Evolutionary conservation across 768 basidiomycete species (phyloP).

Genomic region (Sarcomyxa edulis): DNA sequence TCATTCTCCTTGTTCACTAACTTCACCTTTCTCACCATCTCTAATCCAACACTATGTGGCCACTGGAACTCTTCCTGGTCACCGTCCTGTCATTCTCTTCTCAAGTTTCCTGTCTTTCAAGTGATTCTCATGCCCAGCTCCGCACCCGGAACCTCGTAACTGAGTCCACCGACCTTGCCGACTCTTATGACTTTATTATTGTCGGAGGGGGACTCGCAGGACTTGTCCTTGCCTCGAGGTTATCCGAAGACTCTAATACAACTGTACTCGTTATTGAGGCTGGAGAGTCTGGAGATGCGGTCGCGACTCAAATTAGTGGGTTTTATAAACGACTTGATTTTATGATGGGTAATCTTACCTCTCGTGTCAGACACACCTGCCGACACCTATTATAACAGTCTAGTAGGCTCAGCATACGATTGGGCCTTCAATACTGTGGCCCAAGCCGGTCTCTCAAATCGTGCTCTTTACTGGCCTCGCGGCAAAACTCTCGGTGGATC

Average conservation of each 20-base stretch:
- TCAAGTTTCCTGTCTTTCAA: slow-evolving; percentile 3
- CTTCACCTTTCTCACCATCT: neutral
- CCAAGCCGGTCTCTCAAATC: slow-evolving; percentile 1
- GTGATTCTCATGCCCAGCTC: no score
- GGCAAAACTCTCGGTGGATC: slow-evolving; percentile 43
- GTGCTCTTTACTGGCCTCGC: slow-evolving; percentile 14
- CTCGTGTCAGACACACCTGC: slow-evolving; percentile 37
- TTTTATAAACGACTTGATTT: no score
- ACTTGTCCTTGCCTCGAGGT: slow-evolving; percentile 40
- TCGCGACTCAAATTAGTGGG: slow-evolving; percentile 33
- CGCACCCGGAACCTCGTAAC: no score
- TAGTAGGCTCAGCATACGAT: slow-evolving; percentile 27
- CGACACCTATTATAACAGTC: slow-evolving; percentile 32
- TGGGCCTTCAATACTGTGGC: slow-evolving; percentile 19
- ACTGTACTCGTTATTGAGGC: slow-evolving; percentile 47
- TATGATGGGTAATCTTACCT: no score
- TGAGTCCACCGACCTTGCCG: no score
- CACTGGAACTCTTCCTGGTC: slow-evolving; percentile 4
- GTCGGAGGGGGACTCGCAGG: slow-evolving; percentile 34
- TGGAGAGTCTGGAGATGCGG: slow-evolving; percentile 36
- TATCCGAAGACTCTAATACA: slow-evolving; percentile 35
- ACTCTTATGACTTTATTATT: slow-evolving; percentile 50
- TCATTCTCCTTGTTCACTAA: no score
- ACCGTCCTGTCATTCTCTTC: slow-evolving; percentile 6
- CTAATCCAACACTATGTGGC: slow-evolving; percentile 3